A percentile compares a stretch with the other conserved stretches of the same genome.
These are phyloP conservation scores for Coemansia sp. DNA, from an alignment of 192 early-diverging fungal species.

Conservation along the genomic window DNA sequence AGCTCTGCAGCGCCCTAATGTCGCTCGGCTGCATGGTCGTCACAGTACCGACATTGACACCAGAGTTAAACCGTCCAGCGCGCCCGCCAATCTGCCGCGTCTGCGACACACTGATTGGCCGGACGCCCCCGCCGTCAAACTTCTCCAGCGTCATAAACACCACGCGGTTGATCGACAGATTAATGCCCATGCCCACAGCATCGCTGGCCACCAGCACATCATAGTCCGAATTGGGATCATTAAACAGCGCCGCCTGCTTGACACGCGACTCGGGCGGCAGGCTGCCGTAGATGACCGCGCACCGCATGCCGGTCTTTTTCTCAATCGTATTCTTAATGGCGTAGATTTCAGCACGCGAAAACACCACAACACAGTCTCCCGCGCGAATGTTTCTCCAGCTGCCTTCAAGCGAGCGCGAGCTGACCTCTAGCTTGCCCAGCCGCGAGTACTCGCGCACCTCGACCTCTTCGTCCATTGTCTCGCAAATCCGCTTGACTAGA, in stretches of 20 bases:
- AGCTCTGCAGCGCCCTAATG: constrained; percentile 12
- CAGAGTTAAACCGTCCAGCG: constrained; percentile 81
- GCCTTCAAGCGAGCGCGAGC: constrained; percentile 57
- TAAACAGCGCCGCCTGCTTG: constrained; percentile 86
- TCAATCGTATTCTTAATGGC: constrained; percentile 77
- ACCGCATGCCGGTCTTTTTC: constrained; percentile 64
- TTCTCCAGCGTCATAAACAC: constrained; percentile 80
- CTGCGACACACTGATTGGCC: constrained; percentile 68
- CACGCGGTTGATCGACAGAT: constrained; percentile 90
- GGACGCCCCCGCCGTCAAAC: constrained; percentile 66
- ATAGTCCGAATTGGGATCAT: constrained; percentile 73
- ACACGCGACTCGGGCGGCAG: constrained; percentile 93
- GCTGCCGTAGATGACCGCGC: constrained; percentile 90
- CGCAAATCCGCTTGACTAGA: constrained; percentile 72
- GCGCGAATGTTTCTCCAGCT: constrained; percentile 60
- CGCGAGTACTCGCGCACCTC: constrained; percentile 77
- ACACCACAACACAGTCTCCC: constrained; percentile 91
- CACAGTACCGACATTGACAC: constrained; percentile 66
- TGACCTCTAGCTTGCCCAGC: constrained; percentile 66
- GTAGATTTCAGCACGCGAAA: constrained; percentile 82
- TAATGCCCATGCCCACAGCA: constrained; percentile 97
- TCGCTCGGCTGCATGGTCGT: constrained; percentile 56
- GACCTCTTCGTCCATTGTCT: constrained; percentile 73
- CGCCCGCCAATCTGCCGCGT: constrained; percentile 93
- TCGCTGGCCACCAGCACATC: constrained; percentile 92